Conservation (phyloP, 768 basidiomycete genomes). For the Sarcodon sp. region DNA sequence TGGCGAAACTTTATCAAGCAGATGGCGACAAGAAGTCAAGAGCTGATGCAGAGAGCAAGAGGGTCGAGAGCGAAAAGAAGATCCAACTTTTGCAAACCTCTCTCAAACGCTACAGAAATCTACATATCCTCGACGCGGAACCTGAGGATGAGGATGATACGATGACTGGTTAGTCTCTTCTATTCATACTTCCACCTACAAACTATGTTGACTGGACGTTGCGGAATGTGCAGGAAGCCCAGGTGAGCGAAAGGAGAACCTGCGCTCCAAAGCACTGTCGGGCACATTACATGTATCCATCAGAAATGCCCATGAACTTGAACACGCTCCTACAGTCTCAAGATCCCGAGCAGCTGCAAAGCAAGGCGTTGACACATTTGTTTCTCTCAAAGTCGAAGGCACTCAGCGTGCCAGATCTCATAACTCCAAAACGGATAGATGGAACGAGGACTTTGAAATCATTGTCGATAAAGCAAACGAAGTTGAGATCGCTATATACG, state of each 20-base stretch:
- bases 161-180: conserved; percentile 21
- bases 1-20: conserved; percentile 91
- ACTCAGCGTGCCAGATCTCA: conserved; percentile 87
- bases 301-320: conserved; percentile 85
- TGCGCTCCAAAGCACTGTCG: conserved; percentile 87
- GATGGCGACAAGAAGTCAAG: conserved; percentile 97
- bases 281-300: conserved; percentile 86
- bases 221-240: too few relatives aligned
- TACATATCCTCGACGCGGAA: conserved; percentile 83
- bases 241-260: conserved; percentile 44
- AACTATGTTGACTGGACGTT: not conserved
- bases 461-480: conserved; percentile 97
- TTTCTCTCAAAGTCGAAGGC: conserved; percentile 94
- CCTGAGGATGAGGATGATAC: conserved; percentile 70
- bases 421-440: conserved; percentile 87
- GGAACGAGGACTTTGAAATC: conserved; percentile 97
- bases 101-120: conserved; percentile 90
- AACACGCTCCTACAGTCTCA: conserved; percentile 72
- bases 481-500: conserved; percentile 92
- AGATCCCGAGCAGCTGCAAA: conserved; percentile 71
- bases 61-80: conserved; percentile 91
- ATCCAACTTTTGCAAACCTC: conserved; percentile 87
- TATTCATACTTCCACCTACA: not conserved
- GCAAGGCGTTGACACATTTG: conserved; percentile 68
- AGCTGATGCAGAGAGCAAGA: conserved; percentile 87